phyloP scores from a whole-genome alignment of 768 basidiomycete genomes.

The Paxillus rubicundulus region DNA sequence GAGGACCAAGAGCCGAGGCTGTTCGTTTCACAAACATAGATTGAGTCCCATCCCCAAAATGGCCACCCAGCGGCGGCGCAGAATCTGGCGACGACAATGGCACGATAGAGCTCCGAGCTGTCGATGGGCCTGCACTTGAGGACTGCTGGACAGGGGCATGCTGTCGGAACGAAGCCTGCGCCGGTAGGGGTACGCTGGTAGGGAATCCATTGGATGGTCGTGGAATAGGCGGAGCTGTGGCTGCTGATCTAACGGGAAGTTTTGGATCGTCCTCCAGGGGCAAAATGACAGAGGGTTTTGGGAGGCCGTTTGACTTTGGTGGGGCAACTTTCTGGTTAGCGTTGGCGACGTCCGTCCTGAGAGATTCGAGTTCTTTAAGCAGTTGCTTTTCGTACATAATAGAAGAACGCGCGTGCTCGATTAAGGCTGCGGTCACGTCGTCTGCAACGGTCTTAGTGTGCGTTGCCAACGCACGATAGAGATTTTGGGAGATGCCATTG shows the following conservation, averaged over 20 bases:
- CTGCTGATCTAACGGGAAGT: conserved; percentile 20
- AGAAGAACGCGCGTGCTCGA: conserved; percentile 90
- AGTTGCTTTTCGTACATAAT: conserved; percentile 91
- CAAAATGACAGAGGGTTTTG: conserved; percentile 59
- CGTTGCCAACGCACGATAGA: conserved; percentile 80
- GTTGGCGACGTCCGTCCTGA: conserved; percentile 70
- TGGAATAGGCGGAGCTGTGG: conserved; percentile 23
- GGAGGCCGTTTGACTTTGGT: conserved; percentile 45
- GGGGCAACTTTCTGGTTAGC: conserved; percentile 60
- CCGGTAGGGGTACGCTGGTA: conserved; percentile 11
- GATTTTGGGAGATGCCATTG: conserved; percentile 89
- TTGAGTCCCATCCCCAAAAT: conserved; percentile 70
- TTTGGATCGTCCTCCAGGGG: conserved; percentile 61
- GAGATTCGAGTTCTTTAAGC: conserved; percentile 82
- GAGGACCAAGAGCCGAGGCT: conserved; percentile 36
- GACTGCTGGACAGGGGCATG: conserved; percentile 42
- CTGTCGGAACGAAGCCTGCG: conserved; percentile 27
- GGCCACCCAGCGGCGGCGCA: conserved; percentile 59
- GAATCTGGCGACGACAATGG: conserved; percentile 32
- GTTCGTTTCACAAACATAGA: conserved; percentile 72
- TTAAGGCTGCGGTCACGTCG: conserved; percentile 84
- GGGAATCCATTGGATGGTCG: conserved; percentile 20
- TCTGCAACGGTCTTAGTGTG: conserved; percentile 88
- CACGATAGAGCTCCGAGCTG: conserved; percentile 16
- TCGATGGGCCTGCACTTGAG: conserved; percentile 56